These are phyloP conservation scores for Aquilaria agallochum DNA, from an alignment of 441 rosid species.

Conservation along the genomic window DNA sequence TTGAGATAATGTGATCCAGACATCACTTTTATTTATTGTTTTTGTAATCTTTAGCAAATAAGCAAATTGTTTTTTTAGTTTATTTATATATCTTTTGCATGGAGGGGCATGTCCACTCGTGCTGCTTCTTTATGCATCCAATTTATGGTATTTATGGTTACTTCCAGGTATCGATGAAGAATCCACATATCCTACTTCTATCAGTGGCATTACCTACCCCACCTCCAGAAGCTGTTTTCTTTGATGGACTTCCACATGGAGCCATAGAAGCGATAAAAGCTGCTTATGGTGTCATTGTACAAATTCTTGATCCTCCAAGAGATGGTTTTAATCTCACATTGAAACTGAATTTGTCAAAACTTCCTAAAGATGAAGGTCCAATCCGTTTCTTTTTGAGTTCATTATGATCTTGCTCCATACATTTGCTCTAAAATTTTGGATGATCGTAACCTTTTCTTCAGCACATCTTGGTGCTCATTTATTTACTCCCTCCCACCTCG, in stretches of 20 bases:
- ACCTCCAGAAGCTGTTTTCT: constrained; percentile 71
- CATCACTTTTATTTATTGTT: neutral
- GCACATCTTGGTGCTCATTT: neutral
- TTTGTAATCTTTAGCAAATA: neutral
- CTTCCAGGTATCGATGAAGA: constrained; percentile 74
- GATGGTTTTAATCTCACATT: constrained; percentile 93
- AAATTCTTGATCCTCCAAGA: constrained; percentile 95
- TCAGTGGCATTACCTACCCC: constrained; percentile 89
- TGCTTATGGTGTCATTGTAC: constrained; percentile 65
- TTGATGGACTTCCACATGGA: constrained; percentile 86
- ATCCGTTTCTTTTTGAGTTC: constrained; percentile 44
- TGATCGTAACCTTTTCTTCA: neutral
- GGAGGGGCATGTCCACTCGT: too few relatives aligned
- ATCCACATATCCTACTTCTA: constrained; percentile 55
- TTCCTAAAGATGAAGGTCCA: constrained; percentile 89
- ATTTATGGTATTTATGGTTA: constrained; percentile 4
- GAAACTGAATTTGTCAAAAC: constrained; percentile 80
- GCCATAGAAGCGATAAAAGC: constrained; percentile 92
- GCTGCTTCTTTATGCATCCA: constrained; percentile 4
- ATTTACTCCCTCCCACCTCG: too few relatives aligned
- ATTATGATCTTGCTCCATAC: constrained; percentile 32
- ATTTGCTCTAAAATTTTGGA: constrained; percentile 16
- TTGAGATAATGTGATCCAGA: neutral
- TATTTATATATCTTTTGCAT: neutral
- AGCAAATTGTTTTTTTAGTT: neutral